Percentiles rank a stretch among this genome's conserved stretches.
These are phyloP conservation scores for Nitzschia inconspicua DNA, from an alignment of 108 stramenopile genomes.

Conservation along the genomic window DNA sequence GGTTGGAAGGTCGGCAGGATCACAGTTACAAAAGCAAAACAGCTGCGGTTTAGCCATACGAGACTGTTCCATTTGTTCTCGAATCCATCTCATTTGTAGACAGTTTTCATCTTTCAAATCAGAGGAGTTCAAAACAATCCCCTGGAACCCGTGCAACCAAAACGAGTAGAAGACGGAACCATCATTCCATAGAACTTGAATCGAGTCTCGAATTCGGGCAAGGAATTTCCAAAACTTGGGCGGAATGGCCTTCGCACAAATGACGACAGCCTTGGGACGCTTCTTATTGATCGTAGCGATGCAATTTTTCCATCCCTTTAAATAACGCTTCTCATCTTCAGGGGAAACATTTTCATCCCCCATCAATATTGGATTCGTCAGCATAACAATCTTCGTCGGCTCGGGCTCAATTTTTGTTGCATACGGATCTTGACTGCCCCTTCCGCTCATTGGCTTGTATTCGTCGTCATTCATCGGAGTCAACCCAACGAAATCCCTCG, in stretches of 20 bases:
- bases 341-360: constrained; percentile 21
- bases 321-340: constrained; percentile 42
- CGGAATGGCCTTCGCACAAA: constrained; percentile 43
- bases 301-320: constrained; percentile 66
- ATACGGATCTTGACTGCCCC: constrained; percentile 44
- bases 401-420: constrained; percentile 31
- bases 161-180: constrained; percentile 61
- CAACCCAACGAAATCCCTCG: constrained; percentile 72
- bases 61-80: constrained; percentile 77
- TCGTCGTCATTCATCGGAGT: constrained; percentile 83
- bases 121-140: constrained; percentile 44
- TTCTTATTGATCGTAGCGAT: constrained; percentile 66
- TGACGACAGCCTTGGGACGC: constrained; percentile 77
- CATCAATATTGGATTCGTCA: constrained; percentile 52
- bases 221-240: constrained; percentile 64
- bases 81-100: constrained; percentile 59
- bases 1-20: constrained; percentile 49
- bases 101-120: constrained; percentile 14
- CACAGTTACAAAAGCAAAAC: constrained; percentile 71
- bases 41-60: constrained; percentile 70
- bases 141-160: constrained; percentile 72
- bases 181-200: constrained; percentile 72
- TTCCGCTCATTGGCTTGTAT: constrained; percentile 46
- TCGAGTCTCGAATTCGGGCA: constrained; percentile 75
- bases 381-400: constrained; percentile 48